These are phyloP conservation scores for Pseudocercospora eumusae DNA, from an alignment of 2,329 filamentous ascomycete species.

Conservation along the genomic window DNA sequence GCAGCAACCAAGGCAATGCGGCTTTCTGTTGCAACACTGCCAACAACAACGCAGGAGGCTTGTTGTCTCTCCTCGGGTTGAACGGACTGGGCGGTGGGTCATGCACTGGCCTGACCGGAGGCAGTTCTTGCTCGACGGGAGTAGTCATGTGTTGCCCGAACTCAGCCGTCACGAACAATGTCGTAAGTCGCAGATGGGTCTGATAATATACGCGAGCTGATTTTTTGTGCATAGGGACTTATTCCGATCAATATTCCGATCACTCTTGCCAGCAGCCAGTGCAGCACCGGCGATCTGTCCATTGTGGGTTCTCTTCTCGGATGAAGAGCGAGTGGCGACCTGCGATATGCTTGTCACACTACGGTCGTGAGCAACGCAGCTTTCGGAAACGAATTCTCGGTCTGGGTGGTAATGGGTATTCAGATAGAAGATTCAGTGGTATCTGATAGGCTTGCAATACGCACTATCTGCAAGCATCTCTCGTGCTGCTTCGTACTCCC, in stretches of 20 bases:
- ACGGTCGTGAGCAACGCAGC: background rate
- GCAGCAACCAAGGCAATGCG: background rate
- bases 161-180: background rate
- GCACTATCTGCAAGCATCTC: background rate
- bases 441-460: background rate
- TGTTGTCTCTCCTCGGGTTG: background rate
- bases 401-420: background rate
- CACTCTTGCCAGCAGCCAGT: background rate
- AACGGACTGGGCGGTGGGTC: background rate
- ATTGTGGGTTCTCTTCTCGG: background rate
- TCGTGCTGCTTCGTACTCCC: background rate
- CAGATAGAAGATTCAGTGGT: background rate
- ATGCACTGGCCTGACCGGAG: background rate
- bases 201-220: background rate
- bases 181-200: background rate
- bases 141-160: background rate
- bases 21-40: background rate
- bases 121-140: background rate
- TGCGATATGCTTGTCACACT: background rate
- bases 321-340: background rate
- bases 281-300: background rate
- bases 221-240: background rate
- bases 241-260: background rate
- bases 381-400: background rate
- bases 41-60: background rate